Base-by-base conservation (phyloP, 345 rosid genomes). In the Linum tenue region DNA sequence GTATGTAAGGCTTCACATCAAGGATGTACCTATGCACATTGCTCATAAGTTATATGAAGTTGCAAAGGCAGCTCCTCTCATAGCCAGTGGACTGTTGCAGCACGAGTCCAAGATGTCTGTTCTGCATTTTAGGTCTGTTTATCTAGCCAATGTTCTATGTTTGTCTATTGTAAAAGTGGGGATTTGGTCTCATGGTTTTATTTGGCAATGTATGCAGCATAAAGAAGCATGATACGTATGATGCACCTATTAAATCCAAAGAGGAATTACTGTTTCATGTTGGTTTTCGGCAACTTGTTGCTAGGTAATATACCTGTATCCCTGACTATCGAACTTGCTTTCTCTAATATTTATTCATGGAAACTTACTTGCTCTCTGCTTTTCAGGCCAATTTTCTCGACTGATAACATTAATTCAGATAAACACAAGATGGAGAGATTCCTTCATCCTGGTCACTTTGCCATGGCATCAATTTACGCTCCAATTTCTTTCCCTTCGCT, bases 51-150 rank as follows among this genome's bases (percentile, higher is more conserved):
- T 90, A 67, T 78, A 81, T 71, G 69, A 63, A 31, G 55, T 76
- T 64, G 75, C 82, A 15, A 78, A 67, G 71, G 75, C 69, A 39
- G 69, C 68, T 41, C 92, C 96, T n/a, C 14, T 86, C 57, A 73
- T 85, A 65, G 82, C 78, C 48, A 85, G 83, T 75, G 99, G 99
- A 66, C 97, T 94, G 71, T 77, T 94, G 75, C 99, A 86, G 71
- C 97, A 88, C 56, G 99, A 90, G 72, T 90, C 99, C 64, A 94
- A 94, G 84, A 90, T 94, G 86, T 88, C 97, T n/a, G 95, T 90
- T 69, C 87, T 90, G 64, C 90, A 94, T 82, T 94, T 90, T 76
- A 90, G 97, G 99, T 90, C 77, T 74, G 64, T 62, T 67, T 7
- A 35, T 6, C 31, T 22, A 22, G 3, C 14, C 44, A 12, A 9